Evolutionary conservation across 2,329 filamentous ascomycete species (phyloP), one percentile per base, ranked within the genome.

Genomic region (Botrytis pseudocinerea): DNA sequence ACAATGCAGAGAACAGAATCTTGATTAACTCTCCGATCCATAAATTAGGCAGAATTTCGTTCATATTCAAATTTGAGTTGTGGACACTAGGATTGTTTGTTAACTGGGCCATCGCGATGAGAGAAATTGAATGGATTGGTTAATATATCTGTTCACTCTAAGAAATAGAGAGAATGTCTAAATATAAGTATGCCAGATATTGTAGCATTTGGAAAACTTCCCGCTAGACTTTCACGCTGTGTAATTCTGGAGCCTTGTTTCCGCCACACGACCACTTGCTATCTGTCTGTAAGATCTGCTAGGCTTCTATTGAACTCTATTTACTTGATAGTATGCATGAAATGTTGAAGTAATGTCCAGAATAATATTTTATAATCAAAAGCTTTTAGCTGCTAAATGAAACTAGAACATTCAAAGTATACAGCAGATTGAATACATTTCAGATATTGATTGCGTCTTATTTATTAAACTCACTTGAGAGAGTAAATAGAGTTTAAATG

Each of bases 1-100:
- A 22, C 14, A 9, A 22, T 9, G 2, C 20, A 40, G 64, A n/a
- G 64, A n/a, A 20, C 2, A 25, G 28, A 42, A 48, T 5, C 0
- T 9, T 51, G 3, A 54, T 28, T 28, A 40, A 68, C 64, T 68
- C 64, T 68, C 64, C 64, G 35, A 68, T 54, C 64, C 46, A 68
- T 22, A 68, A 2, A 18, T 42, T 54, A 3, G 64, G 16, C 6
- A 54, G 35, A 10, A 68, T 54, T 28, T 68, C 46, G 16, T 68
- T 35, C 64, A 68, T 68, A 5, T 68, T 68, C 4, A 54, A 38
- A 4, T 54, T 68, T 25, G 16, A 9, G n/a, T 14, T 10, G 38
- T 68, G 64, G 22, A 40, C 18, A 6, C 35, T 25, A 16, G 46
- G 46, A 42, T 40, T 28, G 25, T 68, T 57, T 54, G 28, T 54